These are phyloP conservation scores for Macrophomina phaseolina DNA, from an alignment of 2,329 filamentous ascomycete genomes.

Conservation along the genomic window DNA sequence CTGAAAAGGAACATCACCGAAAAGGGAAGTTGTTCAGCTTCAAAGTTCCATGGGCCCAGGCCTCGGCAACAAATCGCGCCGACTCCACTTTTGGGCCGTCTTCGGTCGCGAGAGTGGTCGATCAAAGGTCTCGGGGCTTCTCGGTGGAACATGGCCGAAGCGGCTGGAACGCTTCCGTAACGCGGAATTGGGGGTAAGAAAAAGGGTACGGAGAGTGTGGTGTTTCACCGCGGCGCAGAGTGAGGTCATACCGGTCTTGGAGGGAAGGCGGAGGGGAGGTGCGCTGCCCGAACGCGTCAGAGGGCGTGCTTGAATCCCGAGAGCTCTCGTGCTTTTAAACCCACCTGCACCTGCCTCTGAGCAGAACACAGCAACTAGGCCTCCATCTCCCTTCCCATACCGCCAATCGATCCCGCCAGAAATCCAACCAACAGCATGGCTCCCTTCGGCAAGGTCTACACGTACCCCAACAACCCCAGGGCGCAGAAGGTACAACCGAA, in stretches of 20 bases:
- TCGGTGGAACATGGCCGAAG: constrained; percentile 24
- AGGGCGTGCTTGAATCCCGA: not conserved
- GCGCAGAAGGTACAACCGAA: constrained; percentile 24
- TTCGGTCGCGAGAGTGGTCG: not conserved
- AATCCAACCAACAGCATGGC: constrained; percentile 25
- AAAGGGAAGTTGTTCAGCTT: no score
- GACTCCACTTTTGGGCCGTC: not conserved
- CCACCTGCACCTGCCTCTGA: not conserved
- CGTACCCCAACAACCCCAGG: constrained; percentile 30
- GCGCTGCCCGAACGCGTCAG: not conserved
- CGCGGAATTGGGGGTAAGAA: not conserved
- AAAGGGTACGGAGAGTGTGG: not conserved
- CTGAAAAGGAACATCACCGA: no score
- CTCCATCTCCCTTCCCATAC: not conserved
- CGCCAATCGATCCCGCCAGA: not conserved
- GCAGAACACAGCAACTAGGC: not conserved
- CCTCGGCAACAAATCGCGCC: not conserved
- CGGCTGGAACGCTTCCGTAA: constrained; percentile 9
- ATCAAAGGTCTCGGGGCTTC: not conserved
- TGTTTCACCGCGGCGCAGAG: not conserved
- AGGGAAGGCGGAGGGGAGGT: not conserved
- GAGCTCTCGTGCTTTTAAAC: not conserved
- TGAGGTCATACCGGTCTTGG: not conserved
- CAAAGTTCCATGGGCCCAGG: no score
- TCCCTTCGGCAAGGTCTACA: constrained; percentile 34